Base-by-base conservation (phyloP, 768 basidiomycete species). In the Strobilomyces confusus region DNA sequence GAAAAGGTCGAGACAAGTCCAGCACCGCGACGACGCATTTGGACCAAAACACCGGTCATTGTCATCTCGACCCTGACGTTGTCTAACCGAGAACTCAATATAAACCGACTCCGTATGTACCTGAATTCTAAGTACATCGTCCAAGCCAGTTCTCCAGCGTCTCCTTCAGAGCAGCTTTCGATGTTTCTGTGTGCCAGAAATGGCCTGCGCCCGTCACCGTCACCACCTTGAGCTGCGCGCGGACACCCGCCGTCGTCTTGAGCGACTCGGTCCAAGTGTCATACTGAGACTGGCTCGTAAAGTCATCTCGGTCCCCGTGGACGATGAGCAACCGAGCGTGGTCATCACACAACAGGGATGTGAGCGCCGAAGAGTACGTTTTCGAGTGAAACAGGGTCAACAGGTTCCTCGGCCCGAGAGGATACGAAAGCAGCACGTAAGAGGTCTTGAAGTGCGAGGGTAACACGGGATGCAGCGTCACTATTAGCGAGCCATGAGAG, bases 401-500 rank as follows among this genome's bases (percentile, higher is more conserved):
- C 67, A 83, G 78, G 12, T 75, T 73, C 48, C 87, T 76, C 9
- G 84, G 82, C 14, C 83, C 80, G 5, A 92, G 71, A 0, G 90
- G 90, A 63, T 92, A 92, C 4, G 89, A 91, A 20, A 92, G 68
- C 37, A 92, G 65, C 42, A 90, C 72, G 65, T 90, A 86, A 13
- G 78, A 79, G 0, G 81, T 84, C 61, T 72, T 75, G 42, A 85
- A 63, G n/a, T 72, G 69, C 17, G 74, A 61, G 0, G 75, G 70
- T 3, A 84, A 69, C 3, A 80, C 62, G 0, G 87, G 83, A 52
- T 82, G 81, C 55, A 87, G 69, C 9, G 87, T 87, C 12, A 80
- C 79, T 34, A 88, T 83, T 30, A 93, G 74, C 2, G 87, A 82
- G 1, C 90, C 90, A 75, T 91, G 75, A 11, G 90, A 92, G 69